phyloP scores from a whole-genome alignment of 106 monocot species.

The Platanthera zijinensis region DNA sequence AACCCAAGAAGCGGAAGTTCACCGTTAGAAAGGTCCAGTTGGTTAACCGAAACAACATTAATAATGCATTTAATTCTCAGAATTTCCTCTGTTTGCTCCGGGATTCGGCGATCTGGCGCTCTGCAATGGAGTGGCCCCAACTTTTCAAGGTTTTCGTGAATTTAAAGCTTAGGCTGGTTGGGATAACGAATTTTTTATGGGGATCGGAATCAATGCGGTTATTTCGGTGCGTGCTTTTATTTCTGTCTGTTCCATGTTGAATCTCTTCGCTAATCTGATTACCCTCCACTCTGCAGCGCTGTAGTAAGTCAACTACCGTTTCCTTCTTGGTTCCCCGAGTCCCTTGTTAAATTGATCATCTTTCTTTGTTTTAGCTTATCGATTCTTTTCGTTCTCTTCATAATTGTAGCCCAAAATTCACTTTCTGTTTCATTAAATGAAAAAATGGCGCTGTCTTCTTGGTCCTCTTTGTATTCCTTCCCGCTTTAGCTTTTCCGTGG shows the following conservation, averaged over 20 bases:
- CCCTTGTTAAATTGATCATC: background rate
- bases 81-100: background rate
- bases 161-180: background rate
- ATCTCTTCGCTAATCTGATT: no score
- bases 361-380: background rate
- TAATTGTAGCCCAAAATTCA: background rate
- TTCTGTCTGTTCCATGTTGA: constrained; percentile 8
- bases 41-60: background rate
- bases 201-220: constrained; percentile 9
- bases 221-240: constrained; percentile 2
- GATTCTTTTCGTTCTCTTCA: background rate
- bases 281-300: constrained; percentile 15
- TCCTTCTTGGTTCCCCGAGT: background rate
- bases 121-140: background rate
- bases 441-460: background rate
- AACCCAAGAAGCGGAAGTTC: constrained; percentile 32
- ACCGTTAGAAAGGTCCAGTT: constrained; percentile 14
- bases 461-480: background rate
- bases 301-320: constrained; percentile 18
- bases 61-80: background rate
- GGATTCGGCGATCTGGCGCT: background rate
- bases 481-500: background rate
- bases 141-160: background rate
- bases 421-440: background rate
- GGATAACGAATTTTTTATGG: constrained; percentile 5